Evolutionary conservation across 2,329 filamentous ascomycete species (phyloP).

Genomic region (Ophiocordyceps australis): DNA sequence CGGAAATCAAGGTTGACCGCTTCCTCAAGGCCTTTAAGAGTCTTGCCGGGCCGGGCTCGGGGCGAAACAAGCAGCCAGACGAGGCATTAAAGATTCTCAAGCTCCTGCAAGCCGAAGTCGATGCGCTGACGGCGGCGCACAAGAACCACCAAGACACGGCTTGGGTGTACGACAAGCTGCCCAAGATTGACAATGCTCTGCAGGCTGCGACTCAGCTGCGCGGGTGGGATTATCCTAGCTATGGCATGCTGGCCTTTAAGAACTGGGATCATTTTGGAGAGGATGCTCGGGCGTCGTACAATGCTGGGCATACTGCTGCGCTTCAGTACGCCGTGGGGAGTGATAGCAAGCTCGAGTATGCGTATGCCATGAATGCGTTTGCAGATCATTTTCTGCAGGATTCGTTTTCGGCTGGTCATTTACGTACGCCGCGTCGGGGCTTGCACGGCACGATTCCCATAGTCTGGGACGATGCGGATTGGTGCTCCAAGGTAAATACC

Average conservation of each 20-base stretch:
- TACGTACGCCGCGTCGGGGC: not conserved
- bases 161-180: not conserved
- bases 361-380: not conserved
- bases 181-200: not conserved
- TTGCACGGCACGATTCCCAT: not conserved
- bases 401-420: slow-evolving; percentile 1
- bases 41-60: no score
- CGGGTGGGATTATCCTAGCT: not conserved
- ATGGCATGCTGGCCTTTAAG: not conserved
- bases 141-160: not conserved
- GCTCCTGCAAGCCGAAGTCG: not conserved
- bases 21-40: not conserved
- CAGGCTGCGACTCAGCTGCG: not conserved
- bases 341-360: not conserved
- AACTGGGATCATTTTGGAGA: slow-evolving; percentile 1
- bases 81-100: not conserved
- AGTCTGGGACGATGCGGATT: no score
- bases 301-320: not conserved
- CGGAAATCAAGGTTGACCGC: not conserved
- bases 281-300: not conserved
- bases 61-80: not conserved
- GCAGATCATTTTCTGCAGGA: slow-evolving; percentile 1
- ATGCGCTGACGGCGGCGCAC: not conserved
- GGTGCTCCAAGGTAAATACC: not conserved
- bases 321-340: not conserved